Evolutionary conservation across 441 rosid species (phyloP), one percentile per base, ranked within the genome.

Genomic region (Bruguiera hainesii): DNA sequence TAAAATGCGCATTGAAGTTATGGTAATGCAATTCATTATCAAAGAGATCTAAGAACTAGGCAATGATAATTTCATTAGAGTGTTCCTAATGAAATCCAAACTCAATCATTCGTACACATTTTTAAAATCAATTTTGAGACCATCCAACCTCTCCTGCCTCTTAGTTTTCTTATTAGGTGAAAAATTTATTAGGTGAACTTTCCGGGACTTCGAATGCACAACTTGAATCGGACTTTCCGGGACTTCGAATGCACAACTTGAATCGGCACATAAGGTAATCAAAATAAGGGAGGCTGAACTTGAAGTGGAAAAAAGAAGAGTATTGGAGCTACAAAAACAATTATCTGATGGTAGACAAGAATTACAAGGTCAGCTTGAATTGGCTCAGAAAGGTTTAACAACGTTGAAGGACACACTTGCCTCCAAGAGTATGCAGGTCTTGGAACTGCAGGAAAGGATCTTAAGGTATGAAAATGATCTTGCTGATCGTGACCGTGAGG

Each of bases 141-240:
- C 5, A 48, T 16, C 51, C 5, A 48, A 5, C n/a, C n/a, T 19
- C 3, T 48, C 16, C 6, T 0, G n/a, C 51, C 51, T 19, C 51
- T 13, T 16, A 11, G 3, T 48, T 13, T 16, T 6, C 51, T 48
- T 5, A 48, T 48, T 15, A 21, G 21, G 0, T 21, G 21, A 21
- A 21, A 21, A 21, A 21, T 20, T 20, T 20, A 20, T 20, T 20
- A 20, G 20, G 20, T 20, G 20, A 20, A 28, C 74, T 63, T 67
- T 69, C 81, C 30, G 81, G 62, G 64, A 63, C 63, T 65, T 39
- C 79, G 71, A 70, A 70, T 28, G 71, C 67, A 79, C 86, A 81
- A 76, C 87, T 85, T 70, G 85, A 87, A 82, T 73, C 72, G 46
- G 83, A 28, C 74, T 63, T 67, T 69, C 81, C 30, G 81, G 62